Conservation (phyloP, 345 rosid genomes). For the Corchorus olitorius region DNA sequence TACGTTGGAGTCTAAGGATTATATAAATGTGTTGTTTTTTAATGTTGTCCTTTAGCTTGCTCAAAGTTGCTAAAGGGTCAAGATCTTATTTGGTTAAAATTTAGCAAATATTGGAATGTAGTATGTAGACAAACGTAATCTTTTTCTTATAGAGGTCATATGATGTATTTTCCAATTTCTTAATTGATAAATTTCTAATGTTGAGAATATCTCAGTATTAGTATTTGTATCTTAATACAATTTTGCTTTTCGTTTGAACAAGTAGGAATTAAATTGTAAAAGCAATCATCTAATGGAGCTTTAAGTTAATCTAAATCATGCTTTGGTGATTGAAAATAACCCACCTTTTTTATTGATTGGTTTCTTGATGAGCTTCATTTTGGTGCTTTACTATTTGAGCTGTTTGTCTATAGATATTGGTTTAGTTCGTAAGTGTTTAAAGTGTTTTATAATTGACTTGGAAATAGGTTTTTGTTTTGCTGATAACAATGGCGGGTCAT, state of each 20-base stretch:
- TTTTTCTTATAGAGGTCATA: neutral
- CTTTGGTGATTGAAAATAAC: neutral
- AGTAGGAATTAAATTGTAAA: neutral
- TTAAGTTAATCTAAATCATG: neutral
- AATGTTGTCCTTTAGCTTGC: neutral
- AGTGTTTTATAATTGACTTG: slow-evolving; percentile 5
- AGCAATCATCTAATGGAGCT: neutral
- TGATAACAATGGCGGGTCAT: slow-evolving; percentile 64
- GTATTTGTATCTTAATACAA: neutral
- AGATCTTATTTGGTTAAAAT: neutral
- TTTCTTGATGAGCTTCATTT: neutral
- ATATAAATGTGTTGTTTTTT: neutral
- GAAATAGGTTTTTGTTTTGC: slow-evolving; percentile 20
- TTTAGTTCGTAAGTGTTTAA: neutral
- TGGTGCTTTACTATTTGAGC: neutral
- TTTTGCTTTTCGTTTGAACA: neutral
- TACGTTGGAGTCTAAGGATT: neutral
- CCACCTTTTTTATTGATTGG: neutral
- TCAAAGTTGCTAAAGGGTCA: neutral
- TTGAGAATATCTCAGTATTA: neutral
- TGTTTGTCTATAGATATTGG: neutral
- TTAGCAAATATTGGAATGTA: neutral
- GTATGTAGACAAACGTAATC: neutral
- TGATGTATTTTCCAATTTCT: neutral
- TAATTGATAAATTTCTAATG: neutral